Conservation (phyloP, 306 rosid genomes). For the Quercus alba region DNA sequence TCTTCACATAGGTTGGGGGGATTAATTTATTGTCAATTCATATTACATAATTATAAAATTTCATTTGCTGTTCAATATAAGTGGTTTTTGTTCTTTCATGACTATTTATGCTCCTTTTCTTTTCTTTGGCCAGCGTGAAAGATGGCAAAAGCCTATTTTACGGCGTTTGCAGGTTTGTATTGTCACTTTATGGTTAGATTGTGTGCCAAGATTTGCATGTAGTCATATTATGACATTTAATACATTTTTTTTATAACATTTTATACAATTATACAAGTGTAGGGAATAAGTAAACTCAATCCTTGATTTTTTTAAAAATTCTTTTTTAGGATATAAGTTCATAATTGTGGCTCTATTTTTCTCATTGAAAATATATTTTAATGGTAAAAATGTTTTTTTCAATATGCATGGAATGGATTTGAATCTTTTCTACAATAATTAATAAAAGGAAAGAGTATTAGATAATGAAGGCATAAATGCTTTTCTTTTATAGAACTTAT, state of each 20-base stretch:
- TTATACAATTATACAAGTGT: background rate
- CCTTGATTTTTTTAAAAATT: background rate
- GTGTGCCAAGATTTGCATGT: background rate
- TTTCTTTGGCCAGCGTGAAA: slow-evolving; percentile 43
- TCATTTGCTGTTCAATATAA: background rate
- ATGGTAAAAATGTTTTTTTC: background rate
- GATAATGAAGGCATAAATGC: background rate
- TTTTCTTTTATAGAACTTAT: background rate
- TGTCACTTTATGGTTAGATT: background rate
- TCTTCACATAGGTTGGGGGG: background rate
- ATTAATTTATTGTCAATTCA: background rate
- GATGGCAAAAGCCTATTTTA: slow-evolving; percentile 61
- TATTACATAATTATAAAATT: background rate
- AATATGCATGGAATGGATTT: background rate
- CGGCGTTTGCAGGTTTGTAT: slow-evolving; percentile 52
- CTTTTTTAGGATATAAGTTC: background rate
- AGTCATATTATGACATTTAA: background rate
- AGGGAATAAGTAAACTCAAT: background rate
- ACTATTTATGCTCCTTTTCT: background rate
- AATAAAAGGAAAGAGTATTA: background rate
- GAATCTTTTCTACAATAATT: background rate
- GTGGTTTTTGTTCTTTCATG: background rate
- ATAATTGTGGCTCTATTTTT: background rate
- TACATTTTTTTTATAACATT: too few species aligned
- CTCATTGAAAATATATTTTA: too few species aligned